Conservation (phyloP, 106 monocot genomes). For the Dioscorea dumetorum region DNA sequence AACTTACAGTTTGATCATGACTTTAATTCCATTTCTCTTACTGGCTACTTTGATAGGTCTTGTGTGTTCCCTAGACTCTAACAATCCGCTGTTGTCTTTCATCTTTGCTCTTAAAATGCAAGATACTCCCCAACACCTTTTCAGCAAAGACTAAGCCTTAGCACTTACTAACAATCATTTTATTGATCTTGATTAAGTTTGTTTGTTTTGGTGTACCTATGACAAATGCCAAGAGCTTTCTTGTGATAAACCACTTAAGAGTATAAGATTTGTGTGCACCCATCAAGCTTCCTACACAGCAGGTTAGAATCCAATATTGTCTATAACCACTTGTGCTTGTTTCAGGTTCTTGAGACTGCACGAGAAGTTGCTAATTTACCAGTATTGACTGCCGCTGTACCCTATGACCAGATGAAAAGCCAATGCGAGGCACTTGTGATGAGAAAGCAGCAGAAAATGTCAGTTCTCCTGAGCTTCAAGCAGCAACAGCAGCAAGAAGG, state of each 20-base stretch:
- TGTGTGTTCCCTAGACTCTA: not conserved
- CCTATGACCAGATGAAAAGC: constrained; percentile 92
- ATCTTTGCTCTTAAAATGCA: too few species aligned
- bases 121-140: too few species aligned
- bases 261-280: too few species aligned
- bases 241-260: too few species aligned
- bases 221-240: too few species aligned
- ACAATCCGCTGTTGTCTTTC: not conserved
- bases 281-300: too few species aligned
- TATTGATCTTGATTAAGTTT: too few species aligned
- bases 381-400: constrained; percentile 36
- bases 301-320: too few species aligned
- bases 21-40: not conserved
- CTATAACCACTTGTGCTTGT: not conserved
- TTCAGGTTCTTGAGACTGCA: constrained; percentile 82
- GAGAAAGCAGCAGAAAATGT: constrained; percentile 93
- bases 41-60: too few species aligned
- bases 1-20: not conserved
- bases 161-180: too few species aligned
- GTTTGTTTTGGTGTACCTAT: too few species aligned
- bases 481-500: constrained; percentile 19
- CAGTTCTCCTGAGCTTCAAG: constrained; percentile 80
- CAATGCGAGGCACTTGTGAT: constrained; percentile 89
- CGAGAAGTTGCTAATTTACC: constrained; percentile 49
- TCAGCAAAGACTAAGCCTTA: too few species aligned